Conservation (phyloP, 805 yeast species). For the Candida hispaniensis region DNA sequence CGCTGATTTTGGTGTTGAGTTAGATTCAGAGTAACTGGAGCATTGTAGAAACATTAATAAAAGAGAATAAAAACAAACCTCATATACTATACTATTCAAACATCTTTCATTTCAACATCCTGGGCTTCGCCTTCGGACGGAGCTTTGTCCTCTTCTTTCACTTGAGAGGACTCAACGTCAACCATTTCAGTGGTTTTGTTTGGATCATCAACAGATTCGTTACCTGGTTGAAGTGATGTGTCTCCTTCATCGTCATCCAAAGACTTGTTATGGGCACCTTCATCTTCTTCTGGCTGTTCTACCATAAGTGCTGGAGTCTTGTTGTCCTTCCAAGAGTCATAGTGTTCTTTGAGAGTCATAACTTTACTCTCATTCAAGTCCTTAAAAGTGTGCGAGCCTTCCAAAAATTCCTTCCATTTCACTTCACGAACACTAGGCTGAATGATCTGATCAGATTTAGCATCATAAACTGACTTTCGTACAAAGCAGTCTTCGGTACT, state of each 20-base stretch:
- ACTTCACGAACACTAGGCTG: slow-evolving; percentile 17
- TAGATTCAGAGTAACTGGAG: slow-evolving; percentile 23
- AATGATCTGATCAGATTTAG: slow-evolving; percentile 2
- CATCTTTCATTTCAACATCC: slow-evolving; percentile 14
- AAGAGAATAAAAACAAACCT: background rate
- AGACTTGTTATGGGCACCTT: slow-evolving; percentile 4
- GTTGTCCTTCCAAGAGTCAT: slow-evolving; percentile 12
- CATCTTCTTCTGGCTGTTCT: slow-evolving; percentile 1
- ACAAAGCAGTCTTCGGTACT: slow-evolving; percentile 71
- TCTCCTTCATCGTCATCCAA: too few relatives aligned
- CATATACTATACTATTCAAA: background rate
- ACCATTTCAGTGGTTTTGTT: slow-evolving; percentile 14
- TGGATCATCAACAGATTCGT: slow-evolving; percentile 16
- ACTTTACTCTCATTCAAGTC: slow-evolving; percentile 36
- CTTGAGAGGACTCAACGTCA: slow-evolving; percentile 16
- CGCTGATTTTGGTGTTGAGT: slow-evolving; percentile 80
- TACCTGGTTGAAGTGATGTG: too few relatives aligned
- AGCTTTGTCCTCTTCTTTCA: slow-evolving; percentile 17
- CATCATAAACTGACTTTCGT: slow-evolving; percentile 32
- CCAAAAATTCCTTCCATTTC: slow-evolving; percentile 33
- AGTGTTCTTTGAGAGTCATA: slow-evolving; percentile 14
- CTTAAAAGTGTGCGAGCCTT: slow-evolving; percentile 51
- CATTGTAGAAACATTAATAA: slow-evolving; percentile 41
- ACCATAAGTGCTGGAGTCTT: slow-evolving; percentile 11
- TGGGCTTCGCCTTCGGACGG: slow-evolving; percentile 18